Conservation (phyloP, 2,329 filamentous ascomycete species). For the Arthrobotrys conoides region DNA sequence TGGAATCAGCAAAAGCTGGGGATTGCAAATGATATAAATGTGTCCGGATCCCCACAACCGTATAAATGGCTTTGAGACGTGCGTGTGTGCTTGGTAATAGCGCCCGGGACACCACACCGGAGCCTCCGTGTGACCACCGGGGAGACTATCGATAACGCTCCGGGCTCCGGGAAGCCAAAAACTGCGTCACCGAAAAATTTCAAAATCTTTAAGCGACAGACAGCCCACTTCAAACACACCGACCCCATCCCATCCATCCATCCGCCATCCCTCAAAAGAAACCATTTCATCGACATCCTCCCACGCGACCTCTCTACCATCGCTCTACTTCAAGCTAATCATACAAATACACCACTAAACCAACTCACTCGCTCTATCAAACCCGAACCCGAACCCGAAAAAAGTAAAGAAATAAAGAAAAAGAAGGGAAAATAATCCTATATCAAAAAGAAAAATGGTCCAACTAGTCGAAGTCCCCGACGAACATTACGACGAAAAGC, state of each 20-base stretch:
- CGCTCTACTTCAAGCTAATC: not conserved
- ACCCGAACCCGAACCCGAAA: not conserved
- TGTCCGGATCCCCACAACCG: conserved; percentile 33
- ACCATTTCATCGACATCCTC: not conserved
- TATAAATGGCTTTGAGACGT: not conserved
- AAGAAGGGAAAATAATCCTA: not conserved
- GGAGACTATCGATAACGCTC: not conserved
- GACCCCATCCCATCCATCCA: conserved; percentile 28
- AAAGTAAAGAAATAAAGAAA: not conserved
- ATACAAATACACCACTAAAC: not conserved
- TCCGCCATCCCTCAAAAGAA: not conserved
- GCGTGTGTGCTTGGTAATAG: conserved; percentile 45
- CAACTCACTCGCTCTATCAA: not conserved
- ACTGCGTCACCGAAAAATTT: conserved; percentile 59
- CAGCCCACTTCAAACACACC: conserved; percentile 25
- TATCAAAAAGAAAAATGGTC: conserved; percentile 77
- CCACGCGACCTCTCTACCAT: conserved; percentile 24
- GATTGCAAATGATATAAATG: conserved; percentile 35
- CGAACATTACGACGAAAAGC: conserved; percentile 86
- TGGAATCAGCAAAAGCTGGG: not conserved
- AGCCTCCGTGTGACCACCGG: not conserved
- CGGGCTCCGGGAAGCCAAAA: not conserved
- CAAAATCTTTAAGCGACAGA: conserved; percentile 51
- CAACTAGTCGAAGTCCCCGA: conserved; percentile 97
- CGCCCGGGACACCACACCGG: not conserved